Conservation (phyloP, 306 rosid genomes). For the Citrullus mucosospermus region DNA sequence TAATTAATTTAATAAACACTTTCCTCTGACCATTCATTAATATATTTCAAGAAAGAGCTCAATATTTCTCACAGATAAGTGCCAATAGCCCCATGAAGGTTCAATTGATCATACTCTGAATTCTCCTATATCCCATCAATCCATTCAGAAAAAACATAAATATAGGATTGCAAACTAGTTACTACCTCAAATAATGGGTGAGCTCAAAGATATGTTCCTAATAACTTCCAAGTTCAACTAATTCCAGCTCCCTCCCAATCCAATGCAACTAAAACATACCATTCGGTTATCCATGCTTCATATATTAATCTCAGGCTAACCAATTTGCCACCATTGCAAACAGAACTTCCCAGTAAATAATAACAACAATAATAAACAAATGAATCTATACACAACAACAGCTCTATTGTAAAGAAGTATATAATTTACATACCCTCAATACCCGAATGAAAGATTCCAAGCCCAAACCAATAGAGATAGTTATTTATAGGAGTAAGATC, state of each 20-base stretch:
- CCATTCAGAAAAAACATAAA: neutral
- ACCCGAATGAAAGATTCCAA: slow-evolving; percentile 89
- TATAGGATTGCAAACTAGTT: neutral
- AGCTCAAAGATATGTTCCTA: neutral
- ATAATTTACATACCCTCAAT: slow-evolving; percentile 51
- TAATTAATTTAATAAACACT: neutral
- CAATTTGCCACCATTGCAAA: neutral
- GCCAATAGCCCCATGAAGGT: neutral
- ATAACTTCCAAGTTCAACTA: neutral
- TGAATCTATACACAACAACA: neutral
- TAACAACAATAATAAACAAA: neutral
- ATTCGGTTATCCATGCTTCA: neutral
- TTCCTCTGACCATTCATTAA: neutral
- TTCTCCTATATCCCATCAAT: neutral
- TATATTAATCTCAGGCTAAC: neutral
- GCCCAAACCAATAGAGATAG: slow-evolving; percentile 67
- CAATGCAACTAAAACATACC: neutral
- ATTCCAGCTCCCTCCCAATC: neutral
- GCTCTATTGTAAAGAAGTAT: neutral
- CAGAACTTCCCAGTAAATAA: neutral
- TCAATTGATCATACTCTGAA: neutral
- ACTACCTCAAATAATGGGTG: neutral
- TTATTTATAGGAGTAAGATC: slow-evolving; percentile 83
- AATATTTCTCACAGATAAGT: neutral
- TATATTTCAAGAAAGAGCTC: neutral